A percentile compares a stretch with the other conserved stretches of the same genome.
Conservation (phyloP, 2,329 filamentous ascomycete genomes). For the Verruconis gallopava region DNA sequence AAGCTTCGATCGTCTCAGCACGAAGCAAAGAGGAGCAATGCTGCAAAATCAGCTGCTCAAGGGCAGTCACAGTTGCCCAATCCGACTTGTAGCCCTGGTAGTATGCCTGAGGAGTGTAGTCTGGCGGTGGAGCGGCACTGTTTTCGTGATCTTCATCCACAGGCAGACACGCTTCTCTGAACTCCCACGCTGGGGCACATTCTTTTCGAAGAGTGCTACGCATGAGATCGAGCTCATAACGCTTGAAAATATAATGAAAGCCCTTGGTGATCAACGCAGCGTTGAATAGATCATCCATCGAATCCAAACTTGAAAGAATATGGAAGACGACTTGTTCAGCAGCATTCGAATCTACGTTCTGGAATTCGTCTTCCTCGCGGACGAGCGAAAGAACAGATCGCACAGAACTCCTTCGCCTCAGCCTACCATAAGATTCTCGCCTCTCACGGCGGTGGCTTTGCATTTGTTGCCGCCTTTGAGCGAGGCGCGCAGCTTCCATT, state of each 20-base stretch:
- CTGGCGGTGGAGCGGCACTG: conserved; percentile 34
- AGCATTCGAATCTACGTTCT: conserved; percentile 12
- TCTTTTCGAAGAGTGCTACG: conserved; percentile 37
- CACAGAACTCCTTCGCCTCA: conserved; percentile 4
- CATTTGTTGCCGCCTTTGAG: neutral
- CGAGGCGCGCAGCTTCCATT: too few relatives aligned
- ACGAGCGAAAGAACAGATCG: conserved; percentile 5
- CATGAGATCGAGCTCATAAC: conserved; percentile 41
- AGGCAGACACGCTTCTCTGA: conserved; percentile 42
- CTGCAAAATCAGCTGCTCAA: conserved; percentile 44
- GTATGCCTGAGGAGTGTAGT: conserved; percentile 42
- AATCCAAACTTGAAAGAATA: conserved; percentile 38
- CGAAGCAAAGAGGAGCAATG: conserved; percentile 23
- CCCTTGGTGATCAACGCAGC: conserved; percentile 40
- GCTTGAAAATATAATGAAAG: conserved; percentile 46
- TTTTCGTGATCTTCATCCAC: conserved; percentile 21
- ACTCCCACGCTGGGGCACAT: conserved; percentile 47
- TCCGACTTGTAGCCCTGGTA: conserved; percentile 39
- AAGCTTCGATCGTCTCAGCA: conserved; percentile 31
- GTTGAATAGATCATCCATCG: conserved; percentile 42
- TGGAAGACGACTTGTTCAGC: conserved; percentile 38
- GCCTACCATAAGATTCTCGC: neutral
- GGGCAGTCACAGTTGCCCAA: conserved; percentile 37
- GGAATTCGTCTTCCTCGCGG: conserved; percentile 6
- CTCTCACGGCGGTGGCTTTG: neutral